Base-by-base conservation (phyloP, 2,329 filamentous ascomycete genomes). In the Colletotrichum truncatum region DNA sequence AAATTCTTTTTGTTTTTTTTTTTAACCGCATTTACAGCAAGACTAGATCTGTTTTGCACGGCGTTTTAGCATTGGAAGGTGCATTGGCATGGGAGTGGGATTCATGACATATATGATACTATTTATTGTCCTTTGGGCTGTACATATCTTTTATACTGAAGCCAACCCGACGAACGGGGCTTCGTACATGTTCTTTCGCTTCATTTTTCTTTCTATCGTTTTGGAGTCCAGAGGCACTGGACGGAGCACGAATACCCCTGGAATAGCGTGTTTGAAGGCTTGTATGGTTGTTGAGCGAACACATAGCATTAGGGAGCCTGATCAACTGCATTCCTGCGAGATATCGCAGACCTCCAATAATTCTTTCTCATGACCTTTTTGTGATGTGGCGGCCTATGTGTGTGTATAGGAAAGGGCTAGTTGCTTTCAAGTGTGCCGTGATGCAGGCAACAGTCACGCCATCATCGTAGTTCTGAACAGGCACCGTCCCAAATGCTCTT, bases 81-180 rank as follows among this genome's bases (percentile, higher is more conserved):
- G 58, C 64, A 64, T 43, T n/a, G 49, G 58, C 59, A 67, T 59
- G 51, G 65, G 52, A 68, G 67, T 68, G 68, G 68, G 56, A 69
- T 65, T 60, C 67, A 72, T 56, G 67, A 69, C 60, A 70, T 67
- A 67, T 69, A 69, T 68, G 69, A 69, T 26, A 49, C 25, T 51
- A 38, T 67, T 68, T 39, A 54, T 41, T 51, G 43, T 49, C 62
- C 60, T 68, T 58, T 57, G 46, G 64, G 65, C 61, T 61, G 69
- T 70, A 63, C 56, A 62, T 69, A 66, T 70, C 66, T 23, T 48
- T 65, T 30, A 49, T 16, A 55, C 34, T 11, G 49, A 25, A 38
- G 41, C 28, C 43, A 45, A 38, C 28, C 46, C 58, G 57, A 56
- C n/a, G 58, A 16, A 26, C 43, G 49, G 51, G 57, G 51, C 38